A percentile compares a stretch with the other conserved stretches of the same genome.
phyloP scores from a whole-genome alignment of 2,329 filamentous ascomycete genomes.

The Drechslerella dactyloides region DNA sequence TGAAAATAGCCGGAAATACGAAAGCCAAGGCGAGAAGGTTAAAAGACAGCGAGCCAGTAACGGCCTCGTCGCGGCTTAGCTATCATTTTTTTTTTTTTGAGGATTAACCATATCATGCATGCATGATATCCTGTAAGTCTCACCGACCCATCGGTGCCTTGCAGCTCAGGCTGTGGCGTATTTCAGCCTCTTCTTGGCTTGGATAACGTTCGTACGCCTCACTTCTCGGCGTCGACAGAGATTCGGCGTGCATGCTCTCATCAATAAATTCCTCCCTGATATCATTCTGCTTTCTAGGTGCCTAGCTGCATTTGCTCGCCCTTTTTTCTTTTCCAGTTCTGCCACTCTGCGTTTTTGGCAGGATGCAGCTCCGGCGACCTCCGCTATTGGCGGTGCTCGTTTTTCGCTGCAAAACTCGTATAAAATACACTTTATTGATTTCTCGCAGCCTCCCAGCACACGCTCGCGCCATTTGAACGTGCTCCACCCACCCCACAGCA shows the following conservation, averaged over 20 bases:
- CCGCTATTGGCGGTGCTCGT: background rate
- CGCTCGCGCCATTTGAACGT: too few species aligned
- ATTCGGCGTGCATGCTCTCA: too few species aligned
- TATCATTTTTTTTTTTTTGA: too few species aligned
- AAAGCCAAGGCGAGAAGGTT: too few species aligned
- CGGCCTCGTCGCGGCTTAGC: too few species aligned
- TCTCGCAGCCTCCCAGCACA: background rate
- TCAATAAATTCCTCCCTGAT: background rate
- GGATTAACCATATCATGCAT: background rate
- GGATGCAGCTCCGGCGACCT: constrained; percentile 1
- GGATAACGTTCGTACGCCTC: too few species aligned
- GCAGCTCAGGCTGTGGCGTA: too few species aligned
- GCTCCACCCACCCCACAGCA: too few species aligned
- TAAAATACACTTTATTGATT: background rate
- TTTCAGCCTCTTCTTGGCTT: too few species aligned
- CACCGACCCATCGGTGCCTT: background rate
- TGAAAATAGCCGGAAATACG: too few species aligned
- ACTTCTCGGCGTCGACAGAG: too few species aligned
- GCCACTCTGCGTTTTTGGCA: constrained; percentile 2
- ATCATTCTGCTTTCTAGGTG: background rate
- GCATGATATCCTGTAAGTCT: constrained; percentile 10
- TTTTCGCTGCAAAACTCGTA: background rate
- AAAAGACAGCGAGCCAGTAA: too few species aligned
- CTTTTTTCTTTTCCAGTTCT: background rate
- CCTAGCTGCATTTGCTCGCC: constrained; percentile 1